Evolutionary conservation across 495 filamentous ascomycete species (phyloP), one percentile per base, ranked within the genome.

Genomic region (Aspergillus coremiiformis): DNA sequence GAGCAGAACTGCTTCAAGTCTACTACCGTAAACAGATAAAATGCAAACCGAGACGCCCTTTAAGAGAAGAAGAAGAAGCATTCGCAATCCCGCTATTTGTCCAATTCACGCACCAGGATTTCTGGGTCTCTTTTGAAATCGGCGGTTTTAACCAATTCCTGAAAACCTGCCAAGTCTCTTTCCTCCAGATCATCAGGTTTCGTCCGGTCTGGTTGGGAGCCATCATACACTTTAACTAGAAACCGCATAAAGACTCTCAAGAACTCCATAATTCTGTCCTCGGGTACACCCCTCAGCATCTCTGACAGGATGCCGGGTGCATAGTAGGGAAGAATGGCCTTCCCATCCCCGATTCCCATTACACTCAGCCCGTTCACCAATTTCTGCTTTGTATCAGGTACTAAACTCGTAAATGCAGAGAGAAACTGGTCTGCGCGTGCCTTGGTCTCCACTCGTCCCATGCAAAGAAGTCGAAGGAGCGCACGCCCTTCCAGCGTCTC

Each of bases 321-420:
- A 33, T 66, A 66, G 48, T 64, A 66, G 1, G 56, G 53, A 0
- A 66, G 1, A 14, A 66, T 44, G 1, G 63, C 63, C 10, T 45
- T 22, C 15, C 58, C 63, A 48, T 66, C 63, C 26, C 56, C 39
- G 1, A 48, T 8, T 0, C 63, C 63, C 44, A 64, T 53, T 17
- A 66, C 61, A 47, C 51, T 64, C 12, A 66, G 33, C 19, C 58
- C 63, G 24, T 57, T 22, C 10, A 57, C 44, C 9, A 66, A 51
- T 21, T 12, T 20, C 1, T 44, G 1, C 8, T 47, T 39, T 0
- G 20, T 48, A 3, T 1, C 1, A 12, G 29, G 11, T 12, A 45
- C 3, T 4, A 66, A 37, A 10, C 7, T 23, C 3, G 20, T 11
- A 14, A 64, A 61, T 0, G 63, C 63, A 0, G 27, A 0, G 11